Base-by-base conservation (phyloP, 768 basidiomycete genomes). In the Amanita rimosa region DNA sequence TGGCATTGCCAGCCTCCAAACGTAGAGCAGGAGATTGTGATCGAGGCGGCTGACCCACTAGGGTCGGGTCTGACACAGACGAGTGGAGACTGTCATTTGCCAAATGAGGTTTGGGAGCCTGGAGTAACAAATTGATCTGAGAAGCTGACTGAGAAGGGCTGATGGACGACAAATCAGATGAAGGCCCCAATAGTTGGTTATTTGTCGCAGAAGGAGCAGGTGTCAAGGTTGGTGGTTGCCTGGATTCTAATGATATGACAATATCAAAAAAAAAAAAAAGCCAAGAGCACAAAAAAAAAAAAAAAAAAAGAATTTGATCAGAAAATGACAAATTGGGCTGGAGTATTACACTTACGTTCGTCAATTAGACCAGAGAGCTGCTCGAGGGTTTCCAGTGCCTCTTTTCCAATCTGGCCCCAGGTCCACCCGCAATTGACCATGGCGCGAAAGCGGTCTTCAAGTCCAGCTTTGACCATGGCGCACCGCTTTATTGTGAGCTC, bases 91-190 rank as follows among this genome's bases (percentile, higher is more conserved):
- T 43, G 19, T 33, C n/a, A n/a, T n/a, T n/a, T n/a, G n/a, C 40
- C 17, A 39, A 6, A 27, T 31, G 45, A 29, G 27, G 34, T 2
- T 16, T 44, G 13, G 29, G 26, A 17, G 51, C 48, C 34, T 37
- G 46, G 26, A 48, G 48, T 42, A 29, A 29, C 10, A 42, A 9
- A 39, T 64, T 64, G 44, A 73, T 68, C 62, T 87, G 82, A 14
- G 85, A 86, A 2, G 81, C 81, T 2, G 83, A 85, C 53, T 85
- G 85, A 5, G 84, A 86, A n/a, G 83, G 84, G 0, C 78, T 75
- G 53, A 85, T 65, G 1, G 83, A 84, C n/a, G 77, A 79, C 11
- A 74, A 59, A 59, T 81, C 78, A 47, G 79, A 78, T 3, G 67
- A 64, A 6, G 62, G 63, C 6, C 59, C 58, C 49, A 62, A 37